A percentile compares a stretch with the other conserved stretches of the same genome.
Conservation (phyloP, 768 basidiomycete genomes). For the Fomitopsis serialis region DNA sequence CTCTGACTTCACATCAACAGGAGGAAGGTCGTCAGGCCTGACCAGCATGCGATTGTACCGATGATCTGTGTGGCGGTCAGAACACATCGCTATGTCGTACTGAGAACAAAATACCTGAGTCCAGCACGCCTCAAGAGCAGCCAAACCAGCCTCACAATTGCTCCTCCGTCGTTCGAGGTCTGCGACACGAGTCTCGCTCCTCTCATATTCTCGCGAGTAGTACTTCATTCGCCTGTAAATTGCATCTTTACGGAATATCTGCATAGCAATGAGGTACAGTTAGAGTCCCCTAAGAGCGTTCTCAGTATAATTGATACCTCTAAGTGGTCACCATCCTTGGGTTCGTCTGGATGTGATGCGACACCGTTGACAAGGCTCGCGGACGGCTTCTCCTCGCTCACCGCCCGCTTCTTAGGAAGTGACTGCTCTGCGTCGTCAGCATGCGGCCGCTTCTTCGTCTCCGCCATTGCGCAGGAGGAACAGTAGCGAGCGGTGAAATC, state of each 20-base stretch:
- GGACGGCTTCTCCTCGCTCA: slow-evolving; percentile 18
- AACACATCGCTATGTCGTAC: not conserved
- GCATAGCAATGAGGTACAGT: not conserved
- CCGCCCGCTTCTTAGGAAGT: slow-evolving; percentile 23
- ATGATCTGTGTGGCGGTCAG: slow-evolving; percentile 15
- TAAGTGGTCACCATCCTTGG: slow-evolving; percentile 22
- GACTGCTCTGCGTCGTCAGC: slow-evolving; percentile 18
- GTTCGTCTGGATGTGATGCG: slow-evolving; percentile 21
- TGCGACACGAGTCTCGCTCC: slow-evolving; percentile 20
- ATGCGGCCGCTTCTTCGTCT: slow-evolving; percentile 19
- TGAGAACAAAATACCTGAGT: slow-evolving; percentile 13
- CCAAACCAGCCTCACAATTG: slow-evolving; percentile 24
- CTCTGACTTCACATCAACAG: slow-evolving; percentile 17
- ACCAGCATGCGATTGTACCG: slow-evolving; percentile 23
- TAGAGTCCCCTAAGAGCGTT: not conserved
- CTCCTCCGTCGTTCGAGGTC: slow-evolving; percentile 22
- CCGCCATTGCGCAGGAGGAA: not conserved
- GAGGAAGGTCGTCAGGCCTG: slow-evolving; percentile 20
- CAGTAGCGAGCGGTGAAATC: not conserved
- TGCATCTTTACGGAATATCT: slow-evolving; percentile 28
- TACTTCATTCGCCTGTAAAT: slow-evolving; percentile 27
- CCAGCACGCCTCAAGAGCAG: slow-evolving; percentile 26
- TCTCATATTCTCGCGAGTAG: slow-evolving; percentile 26
- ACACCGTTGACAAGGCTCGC: slow-evolving; percentile 21
- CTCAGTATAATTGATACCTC: slow-evolving; percentile 15